Evolutionary conservation across 2,329 filamentous ascomycete genomes (phyloP).

Genomic region (Alternaria conjuncta): DNA sequence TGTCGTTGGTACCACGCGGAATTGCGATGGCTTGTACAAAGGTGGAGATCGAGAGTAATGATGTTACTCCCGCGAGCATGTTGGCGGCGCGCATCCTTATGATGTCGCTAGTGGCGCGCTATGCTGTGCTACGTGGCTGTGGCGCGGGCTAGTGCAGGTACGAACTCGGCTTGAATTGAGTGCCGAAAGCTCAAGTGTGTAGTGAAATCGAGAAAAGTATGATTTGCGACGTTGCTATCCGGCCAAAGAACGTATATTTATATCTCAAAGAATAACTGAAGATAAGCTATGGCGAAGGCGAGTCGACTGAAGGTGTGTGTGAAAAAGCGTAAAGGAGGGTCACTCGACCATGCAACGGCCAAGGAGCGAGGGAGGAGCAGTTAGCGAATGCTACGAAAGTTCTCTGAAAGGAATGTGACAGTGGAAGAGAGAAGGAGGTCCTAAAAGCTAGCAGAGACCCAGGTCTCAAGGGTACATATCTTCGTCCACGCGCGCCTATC

Average conservation of each 20-base stretch:
- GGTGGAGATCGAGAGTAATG: conserved; percentile 27
- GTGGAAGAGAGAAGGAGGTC: conserved; percentile 16
- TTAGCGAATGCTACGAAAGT: conserved; percentile 33
- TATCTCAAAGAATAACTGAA: not conserved
- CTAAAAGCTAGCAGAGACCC: conserved; percentile 9
- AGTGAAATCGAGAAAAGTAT: not conserved
- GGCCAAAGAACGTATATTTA: not conserved
- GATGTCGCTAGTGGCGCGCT: conserved; percentile 30
- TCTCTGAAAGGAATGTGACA: conserved; percentile 35
- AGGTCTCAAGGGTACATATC: conserved; percentile 18
- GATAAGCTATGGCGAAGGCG: not conserved
- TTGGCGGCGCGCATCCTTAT: conserved; percentile 28
- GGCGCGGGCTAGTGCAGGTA: conserved; percentile 28
- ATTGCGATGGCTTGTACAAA: conserved; percentile 30
- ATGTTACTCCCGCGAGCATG: conserved; percentile 30
- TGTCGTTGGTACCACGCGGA: conserved; percentile 18
- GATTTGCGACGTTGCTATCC: not conserved
- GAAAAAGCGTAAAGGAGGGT: conserved; percentile 8
- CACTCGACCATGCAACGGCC: conserved; percentile 14
- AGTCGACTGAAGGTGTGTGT: not conserved
- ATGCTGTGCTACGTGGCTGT: conserved; percentile 30
- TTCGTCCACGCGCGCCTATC: conserved; percentile 18
- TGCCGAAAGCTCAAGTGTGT: not conserved
- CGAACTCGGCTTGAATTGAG: conserved; percentile 15
- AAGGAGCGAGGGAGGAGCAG: conserved; percentile 14